Percentiles rank a stretch among this genome's conserved stretches.
Conservation (phyloP, 2,329 filamentous ascomycete species). For the Penicillium sp. region DNA sequence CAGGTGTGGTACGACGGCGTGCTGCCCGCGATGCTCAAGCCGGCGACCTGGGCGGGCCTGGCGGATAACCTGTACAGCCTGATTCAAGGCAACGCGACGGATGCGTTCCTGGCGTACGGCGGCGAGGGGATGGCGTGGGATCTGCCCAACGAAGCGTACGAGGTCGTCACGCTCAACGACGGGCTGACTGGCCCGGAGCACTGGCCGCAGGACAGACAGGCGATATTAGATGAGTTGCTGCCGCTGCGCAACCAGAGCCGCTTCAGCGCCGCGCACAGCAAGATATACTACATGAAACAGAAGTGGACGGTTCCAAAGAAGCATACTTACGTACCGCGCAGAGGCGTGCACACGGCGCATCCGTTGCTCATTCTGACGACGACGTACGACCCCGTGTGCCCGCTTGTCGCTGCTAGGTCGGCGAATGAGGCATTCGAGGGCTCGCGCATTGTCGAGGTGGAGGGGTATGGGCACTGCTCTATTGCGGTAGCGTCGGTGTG, state of each 20-base stretch:
- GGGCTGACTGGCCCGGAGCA: not conserved
- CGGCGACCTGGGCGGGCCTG: not conserved
- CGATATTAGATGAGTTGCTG: not conserved
- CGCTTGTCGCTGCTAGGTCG: conserved; percentile 19
- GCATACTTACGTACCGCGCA: no score
- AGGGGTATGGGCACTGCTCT: conserved; percentile 22
- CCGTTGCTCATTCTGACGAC: conserved; percentile 23
- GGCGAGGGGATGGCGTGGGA: not conserved
- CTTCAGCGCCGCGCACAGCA: not conserved
- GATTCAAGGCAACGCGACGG: not conserved
- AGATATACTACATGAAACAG: conserved; percentile 10
- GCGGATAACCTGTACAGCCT: not conserved
- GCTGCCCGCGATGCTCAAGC: not conserved
- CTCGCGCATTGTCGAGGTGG: conserved; percentile 21
- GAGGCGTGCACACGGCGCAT: conserved; percentile 19
- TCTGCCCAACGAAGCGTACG: not conserved
- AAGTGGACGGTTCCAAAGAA: conserved; percentile 15
- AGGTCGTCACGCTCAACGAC: not conserved
- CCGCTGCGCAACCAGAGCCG: not conserved
- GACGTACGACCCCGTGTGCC: conserved; percentile 22
- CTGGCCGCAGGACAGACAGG: not conserved
- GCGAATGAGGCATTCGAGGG: conserved; percentile 22
- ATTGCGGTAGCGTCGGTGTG: conserved; percentile 21
- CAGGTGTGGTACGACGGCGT: conserved; percentile 22
- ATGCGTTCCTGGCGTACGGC: not conserved